Conservation (phyloP, 345 rosid species). For the Cardamine resedifolia region DNA sequence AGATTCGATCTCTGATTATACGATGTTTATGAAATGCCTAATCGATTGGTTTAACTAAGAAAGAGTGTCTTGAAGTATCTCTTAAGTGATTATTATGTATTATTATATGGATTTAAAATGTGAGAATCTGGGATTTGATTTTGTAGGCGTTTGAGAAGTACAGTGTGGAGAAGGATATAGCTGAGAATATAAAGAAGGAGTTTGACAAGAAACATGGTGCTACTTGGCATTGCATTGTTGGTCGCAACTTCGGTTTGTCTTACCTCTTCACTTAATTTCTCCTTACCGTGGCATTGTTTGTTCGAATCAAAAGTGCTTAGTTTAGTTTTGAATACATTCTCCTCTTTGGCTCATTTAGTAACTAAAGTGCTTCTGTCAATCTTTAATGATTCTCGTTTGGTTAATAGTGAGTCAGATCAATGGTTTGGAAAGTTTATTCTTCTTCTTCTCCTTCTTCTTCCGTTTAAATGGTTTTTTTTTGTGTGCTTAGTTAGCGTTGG, state of each 20-base stretch:
- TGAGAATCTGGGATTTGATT: slow-evolving; percentile 14
- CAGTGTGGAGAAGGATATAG: slow-evolving; percentile 91
- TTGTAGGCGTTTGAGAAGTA: slow-evolving; percentile 80
- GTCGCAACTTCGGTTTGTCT: slow-evolving; percentile 88
- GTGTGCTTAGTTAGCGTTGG: neutral
- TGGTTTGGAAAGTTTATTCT: neutral
- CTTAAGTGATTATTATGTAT: slow-evolving; percentile 6
- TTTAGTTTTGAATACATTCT: neutral
- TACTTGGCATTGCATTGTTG: slow-evolving; percentile 99
- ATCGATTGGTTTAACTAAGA: neutral
- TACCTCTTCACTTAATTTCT: slow-evolving; percentile 16
- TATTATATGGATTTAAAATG: neutral
- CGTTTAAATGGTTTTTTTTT: neutral
- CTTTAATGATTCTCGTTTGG: neutral
- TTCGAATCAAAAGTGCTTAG: neutral
- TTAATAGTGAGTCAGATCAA: neutral
- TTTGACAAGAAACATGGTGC: slow-evolving; percentile 92
- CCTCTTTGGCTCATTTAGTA: neutral
- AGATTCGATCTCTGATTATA: slow-evolving; percentile 18
- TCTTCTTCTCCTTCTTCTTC: slow-evolving; percentile 16
- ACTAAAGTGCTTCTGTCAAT: neutral
- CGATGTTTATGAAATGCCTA: neutral
- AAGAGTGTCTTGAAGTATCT: slow-evolving; percentile 8
- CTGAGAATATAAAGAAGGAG: slow-evolving; percentile 96
- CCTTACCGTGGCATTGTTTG: neutral